Percentiles rank a stretch among this genome's conserved stretches.
phyloP scores from a whole-genome alignment of 768 basidiomycete species.

The Leccinum obscurum region DNA sequence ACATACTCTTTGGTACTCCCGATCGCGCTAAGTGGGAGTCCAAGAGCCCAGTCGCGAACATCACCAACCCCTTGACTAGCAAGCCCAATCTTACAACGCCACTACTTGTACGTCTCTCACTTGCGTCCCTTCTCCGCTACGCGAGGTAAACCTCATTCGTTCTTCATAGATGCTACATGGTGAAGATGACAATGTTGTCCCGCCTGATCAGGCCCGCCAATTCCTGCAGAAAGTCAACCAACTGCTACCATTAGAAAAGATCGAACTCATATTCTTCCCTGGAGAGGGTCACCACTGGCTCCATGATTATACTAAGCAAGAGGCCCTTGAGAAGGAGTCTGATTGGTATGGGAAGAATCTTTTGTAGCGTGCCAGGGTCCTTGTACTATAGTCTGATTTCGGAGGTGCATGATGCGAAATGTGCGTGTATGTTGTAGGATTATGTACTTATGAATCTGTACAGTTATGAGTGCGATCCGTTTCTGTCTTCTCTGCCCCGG shows the following conservation, averaged over 20 bases:
- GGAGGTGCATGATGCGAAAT: background rate
- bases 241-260: conserved; percentile 4
- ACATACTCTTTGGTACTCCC: conserved; percentile 55
- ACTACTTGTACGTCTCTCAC: conserved; percentile 48
- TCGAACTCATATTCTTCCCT: conserved; percentile 40
- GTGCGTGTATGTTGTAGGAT: background rate
- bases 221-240: conserved; percentile 4
- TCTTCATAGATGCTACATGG: conserved; percentile 24
- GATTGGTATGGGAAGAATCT: conserved; percentile 32
- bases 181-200: conserved; percentile 55
- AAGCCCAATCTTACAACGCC: background rate
- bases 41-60: conserved; percentile 16
- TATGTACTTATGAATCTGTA: background rate
- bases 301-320: conserved; percentile 30
- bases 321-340: conserved; percentile 33
- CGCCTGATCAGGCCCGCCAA: conserved; percentile 50
- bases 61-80: background rate
- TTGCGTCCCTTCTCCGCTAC: too few species aligned
- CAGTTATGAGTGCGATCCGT: background rate
- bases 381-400: background rate
- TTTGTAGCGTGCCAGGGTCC: background rate
- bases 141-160: background rate
- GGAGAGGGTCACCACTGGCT: conserved; percentile 43
- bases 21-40: conserved; percentile 21
- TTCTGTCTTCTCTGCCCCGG: background rate